Base-by-base conservation (phyloP, 257 asterid species). In the Primulina eburnea region DNA sequence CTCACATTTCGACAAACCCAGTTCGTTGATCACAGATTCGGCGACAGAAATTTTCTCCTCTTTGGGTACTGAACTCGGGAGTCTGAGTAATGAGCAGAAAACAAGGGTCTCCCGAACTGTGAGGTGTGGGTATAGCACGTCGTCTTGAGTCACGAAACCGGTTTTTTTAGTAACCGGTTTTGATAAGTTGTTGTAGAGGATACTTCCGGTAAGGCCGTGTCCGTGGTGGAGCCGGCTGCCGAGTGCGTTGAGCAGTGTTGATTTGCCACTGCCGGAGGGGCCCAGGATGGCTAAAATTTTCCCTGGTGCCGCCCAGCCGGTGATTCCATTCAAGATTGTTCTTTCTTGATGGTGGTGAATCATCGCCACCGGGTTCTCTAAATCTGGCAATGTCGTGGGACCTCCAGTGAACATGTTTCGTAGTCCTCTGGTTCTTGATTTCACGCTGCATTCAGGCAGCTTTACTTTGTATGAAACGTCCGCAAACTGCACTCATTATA, bases 261-360 rank as follows among this genome's bases (percentile, higher is more conserved):
- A 92, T 73, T 92, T 92, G 5, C 98, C 98, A 65, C 98, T 92
- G 7, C 97, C 98, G 11, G 98, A 92, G 5, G 98, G 98, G 2
- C 98, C 98, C 1, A 92, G 92, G 21, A 92, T 71, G 77, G 97
- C 96, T 5, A 92, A 78, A 71, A 88, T 76, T 62, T 83, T 77
- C 7, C 98, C 98, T 2, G 98, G 98, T 30, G 77, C 76, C 21
- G 87, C 98, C 79, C 82, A 74, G 32, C 98, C 98, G 2, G 97
- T 90, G 68, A 92, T 85, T 9, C 92, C 88, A 43, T 78, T 79
- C 67, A 92, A 34, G 71, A 92, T 84, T 10, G 82, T 81, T 12
- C 86, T 83, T 55, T 86, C 90, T 16, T 71, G 84, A 57, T 68
- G 81, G 47, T 63, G 68, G 34, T 66, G 64, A 2, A 55, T 61